Base-by-base conservation (phyloP, 305 asterid genomes). In the Fraxinus nigra region DNA sequence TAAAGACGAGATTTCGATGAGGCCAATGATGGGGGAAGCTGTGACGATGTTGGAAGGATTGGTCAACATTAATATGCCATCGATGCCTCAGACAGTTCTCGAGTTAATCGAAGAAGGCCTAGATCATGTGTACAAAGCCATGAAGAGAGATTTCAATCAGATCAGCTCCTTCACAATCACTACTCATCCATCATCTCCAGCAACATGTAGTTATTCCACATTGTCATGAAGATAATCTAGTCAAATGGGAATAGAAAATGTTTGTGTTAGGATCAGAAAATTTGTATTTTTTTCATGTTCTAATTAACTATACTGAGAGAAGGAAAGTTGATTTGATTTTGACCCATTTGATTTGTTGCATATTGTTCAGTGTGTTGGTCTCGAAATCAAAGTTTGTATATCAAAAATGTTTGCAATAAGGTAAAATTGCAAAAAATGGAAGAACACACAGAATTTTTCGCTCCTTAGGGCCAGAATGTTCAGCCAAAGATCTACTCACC, bases 11-110 rank as follows among this genome's bases (percentile, higher is more conserved):
- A 91, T 92, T 1, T 83, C 73, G 35, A 82, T 82, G 88, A 90
- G 98, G 87, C 98, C 98, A 0, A 87, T 93, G 0, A 93, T 93
- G 98, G 98, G 98, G 3, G 97, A 95, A 46, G 98, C 91, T 7
- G 93, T 95, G 89, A 93, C 84, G 87, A 92, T 95, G 95, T 80
- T 93, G 83, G 98, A 95, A 83, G 98, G 94, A 51, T 88, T 95
- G 5, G 88, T 91, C 2, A 92, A 84, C 82, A 84, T 91, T 26
- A 90, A 87, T 43, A 84, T 81, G 86, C 95, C 98, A 18, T 93
- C 93, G 59, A 95, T 91, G 94, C 98, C 98, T 1, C 95, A 88
- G 56, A 84, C 93, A 0, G 98, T 93, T 77, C 59, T 90, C 76
- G 98, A 95, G 87, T 78, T 95, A 78, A 89, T 91, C 3, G 97